These are phyloP conservation scores for Russula virescens DNA, from an alignment of 768 basidiomycete genomes.

Conservation along the genomic window DNA sequence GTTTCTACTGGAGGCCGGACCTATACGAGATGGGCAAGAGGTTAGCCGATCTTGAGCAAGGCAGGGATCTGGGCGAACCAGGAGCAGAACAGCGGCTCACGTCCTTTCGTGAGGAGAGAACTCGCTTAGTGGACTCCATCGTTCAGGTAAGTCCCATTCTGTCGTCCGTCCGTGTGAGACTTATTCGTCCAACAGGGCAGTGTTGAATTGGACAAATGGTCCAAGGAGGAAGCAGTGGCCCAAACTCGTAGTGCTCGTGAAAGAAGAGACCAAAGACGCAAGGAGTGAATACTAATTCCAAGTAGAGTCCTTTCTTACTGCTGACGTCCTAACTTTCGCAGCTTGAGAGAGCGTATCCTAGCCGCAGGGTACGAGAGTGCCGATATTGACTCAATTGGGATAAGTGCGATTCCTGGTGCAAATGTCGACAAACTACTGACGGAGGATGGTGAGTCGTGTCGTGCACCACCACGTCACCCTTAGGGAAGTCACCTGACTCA, in stretches of 20 bases:
- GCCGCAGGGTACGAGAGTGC: constrained; percentile 7
- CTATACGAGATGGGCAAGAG: constrained; percentile 14
- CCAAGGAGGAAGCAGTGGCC: neutral
- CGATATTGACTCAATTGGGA: constrained; percentile 10
- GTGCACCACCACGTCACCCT: neutral
- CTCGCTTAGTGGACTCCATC: constrained; percentile 12
- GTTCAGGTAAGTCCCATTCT: constrained; percentile 3
- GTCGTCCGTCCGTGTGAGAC: neutral
- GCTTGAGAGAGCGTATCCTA: constrained; percentile 7
- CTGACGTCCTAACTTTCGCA: neutral
- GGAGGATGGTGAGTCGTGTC: constrained; percentile 5
- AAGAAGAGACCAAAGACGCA: neutral
- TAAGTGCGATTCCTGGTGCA: neutral
- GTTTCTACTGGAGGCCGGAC: constrained; percentile 20
- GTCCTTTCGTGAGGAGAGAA: constrained; percentile 15
- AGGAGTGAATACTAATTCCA: constrained; percentile 4
- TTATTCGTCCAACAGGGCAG: constrained; percentile 7
- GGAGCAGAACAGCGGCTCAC: constrained; percentile 8
- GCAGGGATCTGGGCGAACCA: constrained; percentile 8
- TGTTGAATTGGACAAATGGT: constrained; percentile 16
- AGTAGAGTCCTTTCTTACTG: neutral
- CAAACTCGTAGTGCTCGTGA: neutral
- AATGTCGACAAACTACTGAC: constrained; percentile 16
- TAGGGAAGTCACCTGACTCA: neutral
- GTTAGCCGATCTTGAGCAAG: constrained; percentile 10